A percentile compares a stretch with the other conserved stretches of the same genome.
Conservation (phyloP, 257 asterid species). For the Paulownia fortunei region DNA sequence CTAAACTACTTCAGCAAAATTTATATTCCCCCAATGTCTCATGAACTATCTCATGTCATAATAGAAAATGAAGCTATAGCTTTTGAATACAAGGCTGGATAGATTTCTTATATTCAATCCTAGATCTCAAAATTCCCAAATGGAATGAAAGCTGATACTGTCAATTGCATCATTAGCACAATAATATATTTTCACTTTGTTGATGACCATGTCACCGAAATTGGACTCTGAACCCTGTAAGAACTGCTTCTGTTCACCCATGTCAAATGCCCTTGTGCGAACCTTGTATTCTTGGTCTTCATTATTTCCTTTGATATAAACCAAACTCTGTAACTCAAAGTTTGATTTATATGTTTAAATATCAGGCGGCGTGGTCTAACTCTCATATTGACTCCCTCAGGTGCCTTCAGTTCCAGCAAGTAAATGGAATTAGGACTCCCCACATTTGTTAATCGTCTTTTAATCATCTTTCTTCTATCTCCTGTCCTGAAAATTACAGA, state of each 20-base stretch:
- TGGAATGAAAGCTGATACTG: slow-evolving; percentile 19
- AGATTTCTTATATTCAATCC: slow-evolving; percentile 22
- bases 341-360: slow-evolving; percentile 58
- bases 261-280: slow-evolving; percentile 67
- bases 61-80: slow-evolving; percentile 10
- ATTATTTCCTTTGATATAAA: slow-evolving; percentile 52
- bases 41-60: slow-evolving; percentile 19
- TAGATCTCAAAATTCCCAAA: slow-evolving; percentile 28
- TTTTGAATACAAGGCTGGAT: slow-evolving; percentile 24
- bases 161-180: slow-evolving; percentile 1
- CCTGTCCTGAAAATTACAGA: slow-evolving; percentile 64
- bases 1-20: slow-evolving; percentile 7
- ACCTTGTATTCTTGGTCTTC: slow-evolving; percentile 31
- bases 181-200: slow-evolving; percentile 38
- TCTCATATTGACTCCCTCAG: slow-evolving; percentile 75
- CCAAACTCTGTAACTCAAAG: slow-evolving; percentile 78
- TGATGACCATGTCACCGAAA: slow-evolving; percentile 81
- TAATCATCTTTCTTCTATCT: slow-evolving; percentile 55
- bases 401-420: slow-evolving; percentile 59
- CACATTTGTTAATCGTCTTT: slow-evolving; percentile 68
- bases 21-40: slow-evolving; percentile 10
- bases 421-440: slow-evolving; percentile 61
- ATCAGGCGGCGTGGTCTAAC: slow-evolving; percentile 65
- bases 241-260: slow-evolving; percentile 67
- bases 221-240: slow-evolving; percentile 74